Conservation (phyloP, 2,329 filamentous ascomycete species). For the Calonectria fujianensis region DNA sequence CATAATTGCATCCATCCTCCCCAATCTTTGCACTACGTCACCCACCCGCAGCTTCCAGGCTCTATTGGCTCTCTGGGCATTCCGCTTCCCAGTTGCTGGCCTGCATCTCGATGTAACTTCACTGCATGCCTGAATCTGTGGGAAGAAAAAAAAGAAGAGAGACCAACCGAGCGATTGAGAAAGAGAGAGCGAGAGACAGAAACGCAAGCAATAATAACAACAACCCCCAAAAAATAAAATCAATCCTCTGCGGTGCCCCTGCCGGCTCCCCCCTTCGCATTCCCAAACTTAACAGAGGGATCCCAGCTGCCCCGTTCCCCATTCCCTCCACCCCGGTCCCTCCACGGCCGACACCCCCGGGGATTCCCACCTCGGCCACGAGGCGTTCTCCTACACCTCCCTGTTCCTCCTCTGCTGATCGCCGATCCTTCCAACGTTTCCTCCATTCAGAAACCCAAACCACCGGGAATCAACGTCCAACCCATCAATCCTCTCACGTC, state of each 20-base stretch:
- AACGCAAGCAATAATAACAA: not conserved
- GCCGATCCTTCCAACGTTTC: conserved; percentile 33
- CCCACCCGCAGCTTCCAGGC: not conserved
- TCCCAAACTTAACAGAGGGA: conserved; percentile 15
- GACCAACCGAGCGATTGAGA: not conserved
- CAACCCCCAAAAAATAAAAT: not conserved
- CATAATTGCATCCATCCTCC: conserved; percentile 37
- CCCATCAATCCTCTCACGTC: conserved; percentile 9
- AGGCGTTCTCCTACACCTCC: conserved; percentile 35
- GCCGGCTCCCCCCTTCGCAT: conserved; percentile 17
- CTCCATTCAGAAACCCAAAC: conserved; percentile 27
- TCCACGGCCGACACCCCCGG: conserved; percentile 32
- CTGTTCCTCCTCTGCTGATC: conserved; percentile 40
- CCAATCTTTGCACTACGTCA: not conserved
- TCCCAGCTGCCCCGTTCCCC: conserved; percentile 11
- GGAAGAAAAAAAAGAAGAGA: not conserved
- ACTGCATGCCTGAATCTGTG: not conserved
- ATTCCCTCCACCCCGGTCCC: conserved; percentile 23
- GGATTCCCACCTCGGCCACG: conserved; percentile 32
- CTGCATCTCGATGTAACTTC: not conserved
- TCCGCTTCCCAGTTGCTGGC: conserved; percentile 6
- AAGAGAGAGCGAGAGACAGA: not conserved
- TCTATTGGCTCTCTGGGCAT: not conserved
- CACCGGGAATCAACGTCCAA: conserved; percentile 21
- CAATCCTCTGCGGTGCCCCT: not conserved